Conservation (phyloP, 345 rosid genomes). For the Aegle marmelos region DNA sequence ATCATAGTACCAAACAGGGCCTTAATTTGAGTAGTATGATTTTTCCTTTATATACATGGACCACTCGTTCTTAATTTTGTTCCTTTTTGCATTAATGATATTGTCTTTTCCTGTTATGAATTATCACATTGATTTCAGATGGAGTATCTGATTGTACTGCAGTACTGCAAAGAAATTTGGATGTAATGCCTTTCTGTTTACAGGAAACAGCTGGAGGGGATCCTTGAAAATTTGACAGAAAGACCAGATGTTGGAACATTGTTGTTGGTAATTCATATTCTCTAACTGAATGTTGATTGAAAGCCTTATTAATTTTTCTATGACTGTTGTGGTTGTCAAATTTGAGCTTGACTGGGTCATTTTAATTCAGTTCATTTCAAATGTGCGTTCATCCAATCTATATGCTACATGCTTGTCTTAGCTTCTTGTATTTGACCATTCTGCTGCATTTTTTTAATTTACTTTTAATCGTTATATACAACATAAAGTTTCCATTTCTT, state of each 20-base stretch:
- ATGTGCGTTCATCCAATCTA: too few relatives aligned
- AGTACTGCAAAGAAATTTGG: background rate
- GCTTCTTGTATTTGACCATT: background rate
- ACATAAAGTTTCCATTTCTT: background rate
- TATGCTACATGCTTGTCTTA: background rate
- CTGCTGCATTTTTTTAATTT: background rate
- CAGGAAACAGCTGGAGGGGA: slow-evolving; percentile 91
- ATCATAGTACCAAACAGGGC: too few relatives aligned
- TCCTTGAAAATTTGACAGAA: slow-evolving; percentile 80
- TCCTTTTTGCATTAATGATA: background rate
- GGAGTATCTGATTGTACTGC: background rate
- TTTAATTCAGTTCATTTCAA: background rate
- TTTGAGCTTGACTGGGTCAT: background rate
- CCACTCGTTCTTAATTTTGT: background rate
- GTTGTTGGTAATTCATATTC: slow-evolving; percentile 61
- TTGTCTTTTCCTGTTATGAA: background rate
- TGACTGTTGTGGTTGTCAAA: background rate
- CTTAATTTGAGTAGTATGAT: too few relatives aligned
- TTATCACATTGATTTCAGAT: background rate
- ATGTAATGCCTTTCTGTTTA: slow-evolving; percentile 20
- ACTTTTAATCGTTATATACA: background rate
- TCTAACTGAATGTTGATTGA: slow-evolving; percentile 1
- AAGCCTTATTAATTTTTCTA: background rate
- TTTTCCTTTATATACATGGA: background rate
- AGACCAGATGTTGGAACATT: slow-evolving; percentile 90